phyloP scores from a whole-genome alignment of 1,284 basidiomycete species.

The Heterobasidion occidentale region DNA sequence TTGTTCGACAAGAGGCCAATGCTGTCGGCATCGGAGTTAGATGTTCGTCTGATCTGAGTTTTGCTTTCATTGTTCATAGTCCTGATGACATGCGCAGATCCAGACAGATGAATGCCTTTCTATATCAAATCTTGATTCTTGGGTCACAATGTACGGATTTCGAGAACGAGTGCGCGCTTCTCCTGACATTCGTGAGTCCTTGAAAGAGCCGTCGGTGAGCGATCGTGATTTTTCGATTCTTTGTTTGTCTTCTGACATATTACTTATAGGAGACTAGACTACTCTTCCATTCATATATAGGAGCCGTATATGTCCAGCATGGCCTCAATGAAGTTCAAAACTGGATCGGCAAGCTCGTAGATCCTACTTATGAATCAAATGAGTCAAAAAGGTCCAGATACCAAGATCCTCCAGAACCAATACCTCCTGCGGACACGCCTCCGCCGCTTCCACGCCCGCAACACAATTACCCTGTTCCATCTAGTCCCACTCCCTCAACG shows the following conservation, averaged over 20 bases:
- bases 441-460: conserved; percentile 24
- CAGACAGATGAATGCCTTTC: conserved; percentile 29
- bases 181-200: conserved; percentile 23
- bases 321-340: conserved; percentile 42
- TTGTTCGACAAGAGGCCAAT: conserved; percentile 51
- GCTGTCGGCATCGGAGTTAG: conserved; percentile 37
- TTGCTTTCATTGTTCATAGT: not conserved
- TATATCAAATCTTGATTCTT: conserved; percentile 38
- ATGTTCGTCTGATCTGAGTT: conserved; percentile 27
- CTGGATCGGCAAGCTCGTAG: conserved; percentile 53
- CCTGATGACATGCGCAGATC: conserved; percentile 20
- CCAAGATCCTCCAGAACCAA: conserved; percentile 4
- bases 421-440: conserved; percentile 17
- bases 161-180: conserved; percentile 51
- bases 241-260: conserved; percentile 8
- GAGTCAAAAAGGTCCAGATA: not conserved
- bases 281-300: conserved; percentile 61
- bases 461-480: conserved; percentile 6
- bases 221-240: not conserved
- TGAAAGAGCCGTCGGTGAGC: conserved; percentile 5
- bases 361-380: conserved; percentile 23
- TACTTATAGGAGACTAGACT: conserved; percentile 41
- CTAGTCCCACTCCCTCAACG: conserved; percentile 8
- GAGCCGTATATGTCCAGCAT: conserved; percentile 50
- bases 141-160: conserved; percentile 51